Evolutionary conservation across 305 asterid species (phyloP).

Genomic region (Ajuga reptans): DNA sequence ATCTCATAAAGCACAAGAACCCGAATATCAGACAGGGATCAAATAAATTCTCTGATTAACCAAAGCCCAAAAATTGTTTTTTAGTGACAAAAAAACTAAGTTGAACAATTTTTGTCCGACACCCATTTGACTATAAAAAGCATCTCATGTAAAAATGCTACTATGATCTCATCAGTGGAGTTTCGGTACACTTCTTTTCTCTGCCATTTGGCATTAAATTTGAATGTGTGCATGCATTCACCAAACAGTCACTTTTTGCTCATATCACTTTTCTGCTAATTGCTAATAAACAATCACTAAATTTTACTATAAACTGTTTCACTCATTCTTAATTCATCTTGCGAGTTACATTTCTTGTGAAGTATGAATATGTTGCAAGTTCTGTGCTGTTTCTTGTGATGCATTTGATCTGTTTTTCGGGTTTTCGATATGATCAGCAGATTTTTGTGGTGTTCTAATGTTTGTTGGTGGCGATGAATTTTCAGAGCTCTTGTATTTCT

Average conservation of each 20-base stretch:
- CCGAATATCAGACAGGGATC: slow-evolving; percentile 27
- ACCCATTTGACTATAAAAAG: slow-evolving; percentile 41
- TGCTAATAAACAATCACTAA: background rate
- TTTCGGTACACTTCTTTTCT: slow-evolving; percentile 8
- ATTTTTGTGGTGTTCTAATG: no score
- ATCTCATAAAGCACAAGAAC: slow-evolving; percentile 25
- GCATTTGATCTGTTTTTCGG: background rate
- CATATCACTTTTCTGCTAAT: slow-evolving; percentile 12
- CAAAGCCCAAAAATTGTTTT: slow-evolving; percentile 15
- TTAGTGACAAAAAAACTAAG: background rate
- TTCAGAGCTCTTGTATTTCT: slow-evolving; percentile 15
- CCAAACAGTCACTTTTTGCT: slow-evolving; percentile 8
- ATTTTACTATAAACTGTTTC: background rate
- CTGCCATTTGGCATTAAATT: slow-evolving; percentile 45
- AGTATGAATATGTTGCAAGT: background rate
- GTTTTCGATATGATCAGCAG: background rate
- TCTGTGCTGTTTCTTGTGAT: background rate
- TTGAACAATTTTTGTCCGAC: slow-evolving; percentile 32
- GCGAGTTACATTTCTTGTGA: no score
- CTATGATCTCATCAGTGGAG: slow-evolving; percentile 25
- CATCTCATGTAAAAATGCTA: slow-evolving; percentile 28
- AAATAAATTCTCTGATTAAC: slow-evolving; percentile 24
- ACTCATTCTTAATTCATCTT: background rate
- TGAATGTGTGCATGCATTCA: slow-evolving; percentile 16
- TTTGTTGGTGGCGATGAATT: slow-evolving; percentile 22